A percentile compares a stretch with the other conserved stretches of the same genome.
Evolutionary conservation across 768 basidiomycete genomes (phyloP).

Genomic region (Daedalea quercina): DNA sequence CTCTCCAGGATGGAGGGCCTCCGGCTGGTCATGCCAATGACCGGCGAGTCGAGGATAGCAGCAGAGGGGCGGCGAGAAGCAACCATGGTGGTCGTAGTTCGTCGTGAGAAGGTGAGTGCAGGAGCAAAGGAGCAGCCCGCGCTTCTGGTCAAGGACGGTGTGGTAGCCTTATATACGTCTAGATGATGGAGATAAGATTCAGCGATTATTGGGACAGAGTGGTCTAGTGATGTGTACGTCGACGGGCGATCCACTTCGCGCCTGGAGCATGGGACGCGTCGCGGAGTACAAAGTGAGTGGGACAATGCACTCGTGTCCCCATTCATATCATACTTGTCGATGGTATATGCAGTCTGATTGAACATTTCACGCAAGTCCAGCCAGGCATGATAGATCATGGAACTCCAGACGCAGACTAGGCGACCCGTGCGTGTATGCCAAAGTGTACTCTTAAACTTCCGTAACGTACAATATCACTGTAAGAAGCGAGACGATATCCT

Average conservation of each 20-base stretch:
- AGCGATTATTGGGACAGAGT: slow-evolving; percentile 1
- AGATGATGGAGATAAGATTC: slow-evolving; percentile 8
- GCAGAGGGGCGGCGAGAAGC: slow-evolving; percentile 4
- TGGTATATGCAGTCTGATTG: no score
- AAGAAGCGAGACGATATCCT: no score
- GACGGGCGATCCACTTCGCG: not conserved
- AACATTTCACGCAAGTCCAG: no score
- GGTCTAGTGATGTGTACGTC: not conserved
- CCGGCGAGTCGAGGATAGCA: slow-evolving; percentile 13
- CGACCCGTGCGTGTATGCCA: no score
- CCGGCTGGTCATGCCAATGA: slow-evolving; percentile 10
- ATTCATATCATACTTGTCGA: no score
- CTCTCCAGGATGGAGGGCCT: slow-evolving; percentile 18
- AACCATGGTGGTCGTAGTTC: slow-evolving; percentile 3
- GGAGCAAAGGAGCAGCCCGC: not conserved
- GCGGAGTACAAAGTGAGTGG: not conserved
- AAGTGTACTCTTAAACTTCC: no score
- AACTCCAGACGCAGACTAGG: no score
- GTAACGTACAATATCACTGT: no score
- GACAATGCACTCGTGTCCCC: no score
- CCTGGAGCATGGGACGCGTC: not conserved
- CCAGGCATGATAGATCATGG: no score
- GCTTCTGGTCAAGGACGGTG: not conserved
- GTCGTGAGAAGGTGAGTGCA: slow-evolving; percentile 3
- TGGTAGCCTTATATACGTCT: not conserved